phyloP scores from a whole-genome alignment of 257 asterid species.

The Marsdenia floribunda region DNA sequence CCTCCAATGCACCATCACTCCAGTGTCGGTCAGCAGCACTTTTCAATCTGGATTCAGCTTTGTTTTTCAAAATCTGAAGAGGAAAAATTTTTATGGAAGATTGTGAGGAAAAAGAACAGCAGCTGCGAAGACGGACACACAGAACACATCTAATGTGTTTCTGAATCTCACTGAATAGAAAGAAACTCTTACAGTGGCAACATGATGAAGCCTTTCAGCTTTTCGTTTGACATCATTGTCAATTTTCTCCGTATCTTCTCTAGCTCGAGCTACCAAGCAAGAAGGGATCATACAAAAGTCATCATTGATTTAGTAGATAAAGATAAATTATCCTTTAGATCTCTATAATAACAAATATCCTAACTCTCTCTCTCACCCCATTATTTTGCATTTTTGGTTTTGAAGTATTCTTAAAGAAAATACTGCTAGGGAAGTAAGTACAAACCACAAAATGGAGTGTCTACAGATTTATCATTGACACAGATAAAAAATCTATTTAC shows the following conservation, averaged over 20 bases:
- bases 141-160: not conserved
- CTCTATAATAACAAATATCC: not conserved
- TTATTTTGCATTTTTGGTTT: too few relatives aligned
- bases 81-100: constrained; percentile 8
- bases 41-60: constrained; percentile 74
- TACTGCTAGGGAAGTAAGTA: not conserved
- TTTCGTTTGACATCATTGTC: constrained; percentile 71
- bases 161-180: constrained; percentile 7
- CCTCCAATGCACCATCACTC: constrained; percentile 81
- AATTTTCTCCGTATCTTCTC: constrained; percentile 83
- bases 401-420: not conserved
- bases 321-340: not conserved
- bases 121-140: not conserved
- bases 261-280: constrained; percentile 66
- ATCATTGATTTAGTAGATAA: not conserved
- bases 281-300: constrained; percentile 1
- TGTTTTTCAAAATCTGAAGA: constrained; percentile 58
- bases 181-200: constrained; percentile 63
- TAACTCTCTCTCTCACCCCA: not conserved
- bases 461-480: not conserved
- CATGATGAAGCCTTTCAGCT: constrained; percentile 80
- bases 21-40: constrained; percentile 86
- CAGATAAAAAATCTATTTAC: not conserved
- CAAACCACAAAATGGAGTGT: not conserved
- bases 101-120: not conserved